Conservation (phyloP, 2,329 filamentous ascomycete genomes). For the Talaromyces sp. region DNA sequence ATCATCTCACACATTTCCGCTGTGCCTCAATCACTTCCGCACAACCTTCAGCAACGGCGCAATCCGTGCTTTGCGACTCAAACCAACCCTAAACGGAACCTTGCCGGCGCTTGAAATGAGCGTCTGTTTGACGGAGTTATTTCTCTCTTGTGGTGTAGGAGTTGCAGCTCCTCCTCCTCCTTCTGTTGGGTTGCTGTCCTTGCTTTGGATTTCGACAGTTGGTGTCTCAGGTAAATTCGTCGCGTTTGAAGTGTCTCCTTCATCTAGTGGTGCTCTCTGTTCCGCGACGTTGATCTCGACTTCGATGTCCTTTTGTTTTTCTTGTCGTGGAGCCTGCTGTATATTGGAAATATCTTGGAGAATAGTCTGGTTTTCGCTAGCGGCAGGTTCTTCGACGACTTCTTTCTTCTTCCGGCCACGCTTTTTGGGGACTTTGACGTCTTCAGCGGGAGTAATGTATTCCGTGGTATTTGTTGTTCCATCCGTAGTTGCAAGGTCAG, state of each 20-base stretch:
- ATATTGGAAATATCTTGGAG: constrained; percentile 17
- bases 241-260: background rate
- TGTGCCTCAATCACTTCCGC: constrained; percentile 32
- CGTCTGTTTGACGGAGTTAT: constrained; percentile 38
- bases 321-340: background rate
- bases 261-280: background rate
- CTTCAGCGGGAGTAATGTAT: constrained; percentile 2
- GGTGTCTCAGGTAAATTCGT: background rate
- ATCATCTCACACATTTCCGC: background rate
- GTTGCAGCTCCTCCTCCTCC: constrained; percentile 15
- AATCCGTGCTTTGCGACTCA: constrained; percentile 49
- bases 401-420: constrained; percentile 42
- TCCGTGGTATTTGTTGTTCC: background rate
- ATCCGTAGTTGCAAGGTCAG: constrained; percentile 7
- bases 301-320: constrained; percentile 9
- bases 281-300: background rate
- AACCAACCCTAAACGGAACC: constrained; percentile 46
- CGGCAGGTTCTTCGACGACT: constrained; percentile 4
- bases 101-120: constrained; percentile 39
- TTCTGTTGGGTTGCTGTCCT: constrained; percentile 4
- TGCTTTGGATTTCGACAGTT: constrained; percentile 17
- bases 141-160: background rate
- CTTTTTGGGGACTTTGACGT: constrained; percentile 36
- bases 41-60: constrained; percentile 48
- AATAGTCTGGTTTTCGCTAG: background rate